These are phyloP conservation scores for Cryphonectria japonica DNA, from an alignment of 2,329 filamentous ascomycete species.

Conservation along the genomic window DNA sequence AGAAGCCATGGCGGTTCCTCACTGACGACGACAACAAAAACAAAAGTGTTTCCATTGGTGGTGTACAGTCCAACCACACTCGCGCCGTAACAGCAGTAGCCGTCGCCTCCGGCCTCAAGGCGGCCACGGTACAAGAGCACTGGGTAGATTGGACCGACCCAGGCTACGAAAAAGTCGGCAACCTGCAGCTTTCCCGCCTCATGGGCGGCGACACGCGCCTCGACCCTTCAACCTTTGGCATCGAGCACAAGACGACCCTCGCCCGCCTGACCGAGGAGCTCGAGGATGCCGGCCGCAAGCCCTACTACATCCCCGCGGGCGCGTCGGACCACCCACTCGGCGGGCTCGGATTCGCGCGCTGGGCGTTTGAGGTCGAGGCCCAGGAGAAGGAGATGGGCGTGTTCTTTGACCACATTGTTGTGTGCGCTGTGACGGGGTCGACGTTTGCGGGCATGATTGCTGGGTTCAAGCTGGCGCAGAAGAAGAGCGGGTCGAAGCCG, in stretches of 20 bases:
- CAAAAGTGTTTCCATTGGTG: constrained; percentile 61
- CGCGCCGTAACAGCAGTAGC: constrained; percentile 68
- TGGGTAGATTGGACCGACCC: constrained; percentile 67
- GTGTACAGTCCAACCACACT: constrained; percentile 72
- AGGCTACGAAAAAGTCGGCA: constrained; percentile 67
- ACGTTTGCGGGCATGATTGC: constrained; percentile 75
- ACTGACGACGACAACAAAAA: not conserved
- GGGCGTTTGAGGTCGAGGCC: constrained; percentile 68
- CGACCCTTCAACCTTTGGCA: constrained; percentile 65
- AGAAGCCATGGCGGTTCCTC: not conserved
- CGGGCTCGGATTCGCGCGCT: constrained; percentile 71
- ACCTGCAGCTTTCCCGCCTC: constrained; percentile 70
- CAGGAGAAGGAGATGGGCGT: constrained; percentile 65
- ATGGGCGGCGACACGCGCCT: constrained; percentile 69
- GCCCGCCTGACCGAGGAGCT: constrained; percentile 58
- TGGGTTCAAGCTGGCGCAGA: constrained; percentile 68
- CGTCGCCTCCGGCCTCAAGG: constrained; percentile 58
- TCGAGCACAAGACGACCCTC: constrained; percentile 68
- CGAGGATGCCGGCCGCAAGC: constrained; percentile 56
- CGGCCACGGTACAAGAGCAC: constrained; percentile 65
- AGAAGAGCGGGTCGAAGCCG: constrained; percentile 45
- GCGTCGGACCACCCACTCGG: constrained; percentile 72
- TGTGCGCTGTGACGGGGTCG: constrained; percentile 72
- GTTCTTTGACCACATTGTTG: constrained; percentile 70
- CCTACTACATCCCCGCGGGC: constrained; percentile 74